A percentile compares a stretch with the other conserved stretches of the same genome.
phyloP scores from a whole-genome alignment of 495 filamentous ascomycete species.

The Penicillium steckii region DNA sequence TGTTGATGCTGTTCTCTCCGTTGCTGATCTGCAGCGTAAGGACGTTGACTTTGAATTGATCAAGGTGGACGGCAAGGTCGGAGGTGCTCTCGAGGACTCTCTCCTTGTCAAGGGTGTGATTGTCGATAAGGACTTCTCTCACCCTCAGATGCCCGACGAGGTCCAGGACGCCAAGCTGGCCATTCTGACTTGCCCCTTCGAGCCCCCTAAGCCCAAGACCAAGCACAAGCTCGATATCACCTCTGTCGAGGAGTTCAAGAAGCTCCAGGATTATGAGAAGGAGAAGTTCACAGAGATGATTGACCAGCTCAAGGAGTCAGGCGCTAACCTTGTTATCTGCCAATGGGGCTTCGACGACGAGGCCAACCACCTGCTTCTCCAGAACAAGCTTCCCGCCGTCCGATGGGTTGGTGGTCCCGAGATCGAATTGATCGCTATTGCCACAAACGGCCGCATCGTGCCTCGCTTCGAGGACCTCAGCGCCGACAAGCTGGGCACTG shows the following conservation, averaged over 20 bases:
- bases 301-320: constrained; percentile 93
- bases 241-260: constrained; percentile 95
- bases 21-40: constrained; percentile 92
- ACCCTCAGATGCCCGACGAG: constrained; percentile 97
- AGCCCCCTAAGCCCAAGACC: constrained; percentile 99
- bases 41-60: constrained; percentile 99
- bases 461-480: constrained; percentile 94
- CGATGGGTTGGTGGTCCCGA: constrained; percentile 98
- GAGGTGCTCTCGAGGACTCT: constrained; percentile 91
- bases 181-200: constrained; percentile 96
- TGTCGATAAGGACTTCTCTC: constrained; percentile 99
- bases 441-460: constrained; percentile 96
- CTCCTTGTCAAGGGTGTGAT: constrained; percentile 96
- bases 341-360: constrained; percentile 99
- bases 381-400: constrained; percentile 94
- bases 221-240: constrained; percentile 99
- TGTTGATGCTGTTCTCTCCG: constrained; percentile 92
- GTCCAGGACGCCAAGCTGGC: constrained; percentile 94
- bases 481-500: constrained; percentile 83
- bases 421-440: constrained; percentile 98
- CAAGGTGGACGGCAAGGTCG: constrained; percentile 98
- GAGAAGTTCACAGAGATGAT: constrained; percentile 99
- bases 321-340: constrained; percentile 96
- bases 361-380: constrained; percentile 93
- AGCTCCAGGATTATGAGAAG: constrained; percentile 89